Base-by-base conservation (phyloP, 2,329 filamentous ascomycete species). In the Ophiostoma pallidulum region DNA sequence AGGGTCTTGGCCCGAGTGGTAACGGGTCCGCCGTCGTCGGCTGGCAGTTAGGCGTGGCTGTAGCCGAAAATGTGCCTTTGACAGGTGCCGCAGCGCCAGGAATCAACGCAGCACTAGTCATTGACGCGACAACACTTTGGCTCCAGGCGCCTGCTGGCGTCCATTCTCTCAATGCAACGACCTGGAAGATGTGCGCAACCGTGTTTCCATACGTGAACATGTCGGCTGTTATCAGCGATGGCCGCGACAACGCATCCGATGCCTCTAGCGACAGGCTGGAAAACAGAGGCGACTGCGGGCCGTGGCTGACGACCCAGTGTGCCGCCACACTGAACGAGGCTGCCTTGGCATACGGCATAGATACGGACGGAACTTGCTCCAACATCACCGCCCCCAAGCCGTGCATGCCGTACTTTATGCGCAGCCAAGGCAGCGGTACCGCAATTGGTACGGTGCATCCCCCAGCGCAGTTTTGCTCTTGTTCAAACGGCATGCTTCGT, bases 161-260 rank as follows among this genome's bases (percentile, higher is more conserved):
- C 14, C 13, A 20, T 3, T 20, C 12, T 9, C 24, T 50, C 32
- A 46, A 50, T 28, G 4, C 36, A 14, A 44, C 39, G 4, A 36
- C 39, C 12, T 51, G 50, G 50, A 39, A 29, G 38, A 13, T 51
- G 16, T 51, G 50, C 19, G 50, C 50, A 8, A 49, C 50, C 6
- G 50, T 51, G 6, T 51, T 48, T 18, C 45, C 48, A 1, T 41
- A 32, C 16, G 42, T 45, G 13, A 45, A 49, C 42, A 41, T 45
- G 40, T 35, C 44, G 13, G 39, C 40, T 8, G 22, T 39, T 18
- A 10, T 6, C 18, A 18, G 31, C 29, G 12, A 20, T 4, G 18
- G 31, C 31, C 9, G 5, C 31, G 12, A 26, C 32, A 24, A 18
- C n/a, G 22, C n/a, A n/a, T n/a, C n/a, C n/a, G n/a, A n/a, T n/a